phyloP scores from a whole-genome alignment of 179 eudicot species.

The Beta lomatogona region DNA sequence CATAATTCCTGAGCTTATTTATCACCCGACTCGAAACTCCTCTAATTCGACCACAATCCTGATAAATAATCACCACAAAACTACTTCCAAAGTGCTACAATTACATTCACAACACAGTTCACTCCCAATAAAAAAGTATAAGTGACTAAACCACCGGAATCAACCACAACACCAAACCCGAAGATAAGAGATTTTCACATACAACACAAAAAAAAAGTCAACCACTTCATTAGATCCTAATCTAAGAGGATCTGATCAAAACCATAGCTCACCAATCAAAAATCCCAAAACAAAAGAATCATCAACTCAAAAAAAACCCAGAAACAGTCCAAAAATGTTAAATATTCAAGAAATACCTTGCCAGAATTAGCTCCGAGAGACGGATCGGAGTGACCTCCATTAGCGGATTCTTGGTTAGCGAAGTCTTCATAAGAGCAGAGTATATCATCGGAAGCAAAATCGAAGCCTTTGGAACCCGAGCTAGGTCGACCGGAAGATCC shows the following conservation, averaged over 20 bases:
- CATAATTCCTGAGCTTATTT: neutral
- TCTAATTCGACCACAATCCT: neutral
- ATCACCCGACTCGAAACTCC: neutral
- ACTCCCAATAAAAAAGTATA: too few species aligned
- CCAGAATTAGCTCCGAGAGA: conserved; percentile 42
- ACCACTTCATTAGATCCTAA: neutral
- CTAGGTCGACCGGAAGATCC: conserved; percentile 67
- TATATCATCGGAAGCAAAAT: conserved; percentile 83
- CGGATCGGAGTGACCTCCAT: conserved; percentile 67
- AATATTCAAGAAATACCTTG: conserved; percentile 42
- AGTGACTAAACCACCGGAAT: neutral
- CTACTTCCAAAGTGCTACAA: too few species aligned
- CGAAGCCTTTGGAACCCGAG: conserved; percentile 66
- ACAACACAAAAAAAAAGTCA: neutral
- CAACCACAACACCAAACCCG: neutral
- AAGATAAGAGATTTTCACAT: neutral
- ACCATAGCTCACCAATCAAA: neutral
- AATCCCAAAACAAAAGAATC: neutral
- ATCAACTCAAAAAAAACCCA: neutral
- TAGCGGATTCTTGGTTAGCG: conserved; percentile 49
- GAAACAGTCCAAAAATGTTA: neutral
- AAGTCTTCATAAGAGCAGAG: conserved; percentile 86
- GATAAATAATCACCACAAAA: neutral
- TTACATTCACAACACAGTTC: too few species aligned
- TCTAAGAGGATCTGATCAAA: neutral